A percentile compares a stretch with the other conserved stretches of the same genome.
phyloP scores from a whole-genome alignment of 2,329 filamentous ascomycete genomes.

The Bertia moriformis region DNA sequence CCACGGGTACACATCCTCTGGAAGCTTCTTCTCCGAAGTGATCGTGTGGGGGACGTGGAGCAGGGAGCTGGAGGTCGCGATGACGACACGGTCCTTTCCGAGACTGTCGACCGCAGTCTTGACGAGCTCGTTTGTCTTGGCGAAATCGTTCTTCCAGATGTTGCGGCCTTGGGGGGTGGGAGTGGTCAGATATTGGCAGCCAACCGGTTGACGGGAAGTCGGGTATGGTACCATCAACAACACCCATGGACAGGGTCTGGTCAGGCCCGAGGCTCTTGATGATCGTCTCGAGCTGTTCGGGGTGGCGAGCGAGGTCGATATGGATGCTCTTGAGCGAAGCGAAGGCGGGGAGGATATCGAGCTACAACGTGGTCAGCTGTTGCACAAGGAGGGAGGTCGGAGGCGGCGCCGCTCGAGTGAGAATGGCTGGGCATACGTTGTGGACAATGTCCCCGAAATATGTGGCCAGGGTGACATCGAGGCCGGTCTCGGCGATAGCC shows the following conservation, averaged over 20 bases:
- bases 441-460: constrained; percentile 99
- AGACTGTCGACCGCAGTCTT: constrained; percentile 86
- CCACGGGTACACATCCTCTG: constrained; percentile 86
- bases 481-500: constrained; percentile 64
- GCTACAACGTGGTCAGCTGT: too few species aligned
- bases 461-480: constrained; percentile 76
- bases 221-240: constrained; percentile 94
- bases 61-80: constrained; percentile 91
- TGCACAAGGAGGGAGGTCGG: too few species aligned
- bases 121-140: constrained; percentile 78
- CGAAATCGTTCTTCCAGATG: constrained; percentile 99
- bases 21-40: constrained; percentile 95
- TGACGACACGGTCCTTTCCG: constrained; percentile 92
- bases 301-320: constrained; percentile 93
- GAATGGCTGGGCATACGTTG: constrained; percentile 80
- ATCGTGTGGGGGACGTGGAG: constrained; percentile 98
- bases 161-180: too few species aligned
- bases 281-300: constrained; percentile 87
- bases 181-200: too few species aligned
- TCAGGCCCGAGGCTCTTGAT: constrained; percentile 69
- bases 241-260: constrained; percentile 84
- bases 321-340: too few species aligned
- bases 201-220: too few species aligned
- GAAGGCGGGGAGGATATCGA: too few species aligned
- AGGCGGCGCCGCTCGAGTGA: too few species aligned